Evolutionary conservation across 2,329 filamentous ascomycete genomes (phyloP).

Genomic region (Xylariaceae sp.): DNA sequence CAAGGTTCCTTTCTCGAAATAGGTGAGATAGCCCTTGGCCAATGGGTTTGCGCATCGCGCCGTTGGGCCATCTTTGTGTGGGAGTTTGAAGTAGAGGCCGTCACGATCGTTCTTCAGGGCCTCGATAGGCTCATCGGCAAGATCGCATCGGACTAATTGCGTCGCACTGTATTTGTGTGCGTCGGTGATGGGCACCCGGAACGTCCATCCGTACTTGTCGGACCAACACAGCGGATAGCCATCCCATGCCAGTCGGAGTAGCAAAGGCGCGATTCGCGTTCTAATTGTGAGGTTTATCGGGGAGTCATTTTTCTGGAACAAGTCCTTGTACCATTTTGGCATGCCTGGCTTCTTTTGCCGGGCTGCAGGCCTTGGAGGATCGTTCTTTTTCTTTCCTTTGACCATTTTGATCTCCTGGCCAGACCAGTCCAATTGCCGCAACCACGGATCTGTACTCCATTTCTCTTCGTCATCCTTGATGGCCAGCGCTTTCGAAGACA

Average conservation of each 20-base stretch:
- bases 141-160: constrained; percentile 70
- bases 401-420: constrained; percentile 88
- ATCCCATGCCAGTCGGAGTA: constrained; percentile 85
- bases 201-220: constrained; percentile 89
- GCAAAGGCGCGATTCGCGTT: constrained; percentile 78
- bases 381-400: constrained; percentile 84
- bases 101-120: constrained; percentile 61
- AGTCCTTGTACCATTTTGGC: constrained; percentile 93
- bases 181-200: constrained; percentile 65
- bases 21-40: constrained; percentile 84
- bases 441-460: constrained; percentile 81
- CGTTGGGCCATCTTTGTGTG: constrained; percentile 89
- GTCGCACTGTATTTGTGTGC: constrained; percentile 62
- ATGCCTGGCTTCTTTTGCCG: constrained; percentile 91
- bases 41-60: constrained; percentile 83
- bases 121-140: constrained; percentile 68
- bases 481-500: constrained; percentile 74
- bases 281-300: constrained; percentile 78
- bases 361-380: constrained; percentile 70
- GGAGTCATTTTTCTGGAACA: constrained; percentile 66
- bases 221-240: constrained; percentile 90
- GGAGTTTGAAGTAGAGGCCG: constrained; percentile 82
- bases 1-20: constrained; percentile 85
- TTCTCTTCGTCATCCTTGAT: constrained; percentile 64
- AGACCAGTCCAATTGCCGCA: constrained; percentile 91